These are phyloP conservation scores for Calonectria leucothoes DNA, from an alignment of 2,329 filamentous ascomycete species.

Conservation along the genomic window DNA sequence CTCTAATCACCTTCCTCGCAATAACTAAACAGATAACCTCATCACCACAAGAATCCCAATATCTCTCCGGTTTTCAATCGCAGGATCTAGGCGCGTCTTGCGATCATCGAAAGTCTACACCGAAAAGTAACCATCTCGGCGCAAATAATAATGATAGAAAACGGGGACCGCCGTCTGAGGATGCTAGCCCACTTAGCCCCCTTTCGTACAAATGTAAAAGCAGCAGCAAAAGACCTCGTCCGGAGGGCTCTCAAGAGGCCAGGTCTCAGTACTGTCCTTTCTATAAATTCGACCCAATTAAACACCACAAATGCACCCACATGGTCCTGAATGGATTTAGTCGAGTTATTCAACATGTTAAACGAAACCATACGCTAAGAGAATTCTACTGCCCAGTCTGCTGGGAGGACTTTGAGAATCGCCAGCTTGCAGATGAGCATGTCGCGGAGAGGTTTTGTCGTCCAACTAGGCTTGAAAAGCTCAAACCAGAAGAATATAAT, in stretches of 20 bases:
- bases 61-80: background rate
- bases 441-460: background rate
- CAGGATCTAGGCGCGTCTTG: background rate
- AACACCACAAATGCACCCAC: background rate
- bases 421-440: background rate
- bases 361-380: background rate
- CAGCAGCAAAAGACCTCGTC: background rate
- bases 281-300: background rate
- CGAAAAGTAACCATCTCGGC: background rate
- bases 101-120: background rate
- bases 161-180: background rate
- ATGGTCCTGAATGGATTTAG: background rate
- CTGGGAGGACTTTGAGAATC: background rate
- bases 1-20: background rate
- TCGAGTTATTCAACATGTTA: background rate
- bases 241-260: too few relatives aligned
- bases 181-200: background rate
- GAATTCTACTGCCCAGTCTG: background rate
- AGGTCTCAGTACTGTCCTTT: background rate
- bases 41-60: background rate
- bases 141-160: background rate
- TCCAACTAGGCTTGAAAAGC: background rate
- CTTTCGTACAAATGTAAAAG: background rate
- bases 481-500: background rate
- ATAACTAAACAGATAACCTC: background rate